phyloP scores from a whole-genome alignment of 225 moss, liverwort and hornwort species.

The Rhytidiadelphus loreus region DNA sequence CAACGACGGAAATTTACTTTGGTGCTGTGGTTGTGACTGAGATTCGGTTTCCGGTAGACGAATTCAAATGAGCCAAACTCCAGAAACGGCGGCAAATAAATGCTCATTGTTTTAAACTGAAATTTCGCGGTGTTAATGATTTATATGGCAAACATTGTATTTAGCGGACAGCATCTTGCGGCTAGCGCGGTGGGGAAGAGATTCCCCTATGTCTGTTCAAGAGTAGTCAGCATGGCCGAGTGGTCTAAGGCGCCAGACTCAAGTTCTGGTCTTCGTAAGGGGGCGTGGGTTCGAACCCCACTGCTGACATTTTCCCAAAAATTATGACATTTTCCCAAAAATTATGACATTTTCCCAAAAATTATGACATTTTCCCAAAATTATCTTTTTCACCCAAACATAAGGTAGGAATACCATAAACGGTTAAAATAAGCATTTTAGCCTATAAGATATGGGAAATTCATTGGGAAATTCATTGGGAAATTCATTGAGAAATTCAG shows the following conservation, averaged over 20 bases:
- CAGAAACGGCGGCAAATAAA: background rate
- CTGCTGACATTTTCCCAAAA: slow-evolving; percentile 15
- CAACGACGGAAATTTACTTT: background rate
- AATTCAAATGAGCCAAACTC: background rate
- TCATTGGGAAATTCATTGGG: too few species aligned
- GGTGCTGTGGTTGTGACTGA: background rate
- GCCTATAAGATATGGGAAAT: too few species aligned
- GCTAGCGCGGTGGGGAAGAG: background rate
- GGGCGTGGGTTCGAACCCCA: slow-evolving; percentile 59
- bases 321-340: too few species aligned
- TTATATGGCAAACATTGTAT: fast-evolving
- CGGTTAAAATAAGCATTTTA: too few species aligned
- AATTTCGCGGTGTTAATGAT: fast-evolving
- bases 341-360: too few species aligned
- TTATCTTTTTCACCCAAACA: too few species aligned
- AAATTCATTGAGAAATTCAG: too few species aligned
- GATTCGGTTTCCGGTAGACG: background rate
- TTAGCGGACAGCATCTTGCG: fast-evolving
- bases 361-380: too few species aligned
- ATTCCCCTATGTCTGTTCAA: too few species aligned
- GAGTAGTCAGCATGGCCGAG: slow-evolving; percentile 46
- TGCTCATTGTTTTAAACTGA: background rate
- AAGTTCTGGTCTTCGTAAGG: slow-evolving; percentile 56
- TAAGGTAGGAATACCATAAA: too few species aligned
- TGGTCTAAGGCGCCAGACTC: slow-evolving; percentile 59